Evolutionary conservation across 768 basidiomycete genomes (phyloP), one percentile per base, ranked within the genome.

Genomic region (Podaxis pistillaris): DNA sequence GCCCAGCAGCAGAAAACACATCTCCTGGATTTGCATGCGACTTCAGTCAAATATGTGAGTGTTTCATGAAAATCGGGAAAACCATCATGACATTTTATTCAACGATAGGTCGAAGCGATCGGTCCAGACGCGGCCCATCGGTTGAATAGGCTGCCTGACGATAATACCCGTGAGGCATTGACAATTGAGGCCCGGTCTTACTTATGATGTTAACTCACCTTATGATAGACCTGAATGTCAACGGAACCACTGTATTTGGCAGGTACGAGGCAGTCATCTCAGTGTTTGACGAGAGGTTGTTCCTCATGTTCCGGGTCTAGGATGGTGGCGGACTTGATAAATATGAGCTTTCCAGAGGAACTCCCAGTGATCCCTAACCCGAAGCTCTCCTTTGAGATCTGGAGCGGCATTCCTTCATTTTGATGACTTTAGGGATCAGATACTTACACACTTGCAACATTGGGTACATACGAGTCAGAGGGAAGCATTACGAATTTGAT

Each of bases 161-260:
- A 80, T 50, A 71, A 77, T 55, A 77, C 78, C n/a, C 76, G 73
- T 75, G 61, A 63, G 70, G 44, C 44, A 22, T 46, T 9, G 44
- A 17, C 62, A 56, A 9, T 41, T 19, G 57, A 36, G 37, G 3
- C 30, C 63, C 33, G n/a, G n/a, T 36, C 38, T 53, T 22, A 49
- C n/a, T n/a, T 17, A 4, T 28, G 22, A 12, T 47, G 19, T 17
- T 11, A 49, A 6, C 17, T 22, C 63, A 19, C 24, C 56, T 9
- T 26, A 58, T 41, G 41, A 30, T 38, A 76, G 75, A 78, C 60
- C 57, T 78, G 56, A 79, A 78, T 56, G 63, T 67, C 5, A 78
- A 78, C 58, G 78, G 78, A 51, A 77, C 75, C 3, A 78, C 77
- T 15, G 75, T 80, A 4, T 79, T 79, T 65, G 77, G 78, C 38